A percentile compares a stretch with the other conserved stretches of the same genome.
These are phyloP conservation scores for Polyporus arcularius DNA, from an alignment of 768 basidiomycete species.

Conservation along the genomic window DNA sequence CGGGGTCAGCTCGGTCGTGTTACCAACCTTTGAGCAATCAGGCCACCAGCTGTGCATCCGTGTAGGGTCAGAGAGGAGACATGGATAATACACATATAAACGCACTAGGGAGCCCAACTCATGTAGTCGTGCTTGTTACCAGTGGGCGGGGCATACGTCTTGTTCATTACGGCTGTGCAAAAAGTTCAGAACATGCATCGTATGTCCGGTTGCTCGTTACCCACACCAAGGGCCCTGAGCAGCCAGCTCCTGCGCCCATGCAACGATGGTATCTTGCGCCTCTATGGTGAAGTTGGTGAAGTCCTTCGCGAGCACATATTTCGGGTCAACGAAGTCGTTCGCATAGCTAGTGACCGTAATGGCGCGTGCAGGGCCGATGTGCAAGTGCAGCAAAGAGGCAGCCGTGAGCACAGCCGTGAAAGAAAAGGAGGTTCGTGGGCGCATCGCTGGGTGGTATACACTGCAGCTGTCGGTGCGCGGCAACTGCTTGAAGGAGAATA, in stretches of 20 bases:
- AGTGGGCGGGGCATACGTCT: conserved; percentile 48
- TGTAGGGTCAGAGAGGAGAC: neutral
- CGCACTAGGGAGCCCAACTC: conserved; percentile 73
- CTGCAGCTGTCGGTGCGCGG: neutral
- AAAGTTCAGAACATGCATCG: neutral
- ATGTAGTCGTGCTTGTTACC: conserved; percentile 63
- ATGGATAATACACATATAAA: neutral
- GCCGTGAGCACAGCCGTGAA: conserved; percentile 3
- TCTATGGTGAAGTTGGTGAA: conserved; percentile 43
- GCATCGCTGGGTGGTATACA: neutral
- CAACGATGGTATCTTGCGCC: conserved; percentile 48
- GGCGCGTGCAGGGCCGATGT: conserved; percentile 20
- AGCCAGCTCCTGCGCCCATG: conserved; percentile 48
- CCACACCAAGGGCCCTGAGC: conserved; percentile 56
- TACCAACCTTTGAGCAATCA: conserved; percentile 57
- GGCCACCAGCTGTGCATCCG: conserved; percentile 55
- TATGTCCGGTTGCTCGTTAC: conserved; percentile 19
- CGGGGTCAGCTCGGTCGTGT: conserved; percentile 55
- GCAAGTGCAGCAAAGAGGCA: conserved; percentile 7
- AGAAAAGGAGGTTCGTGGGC: neutral
- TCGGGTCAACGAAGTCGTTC: conserved; percentile 58
- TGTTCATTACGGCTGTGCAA: conserved; percentile 48
- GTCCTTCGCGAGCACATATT: conserved; percentile 44
- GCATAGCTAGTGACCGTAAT: conserved; percentile 43
- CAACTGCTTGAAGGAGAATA: neutral